Conservation (phyloP, 805 yeast species). For the Ogataea saltuana region DNA sequence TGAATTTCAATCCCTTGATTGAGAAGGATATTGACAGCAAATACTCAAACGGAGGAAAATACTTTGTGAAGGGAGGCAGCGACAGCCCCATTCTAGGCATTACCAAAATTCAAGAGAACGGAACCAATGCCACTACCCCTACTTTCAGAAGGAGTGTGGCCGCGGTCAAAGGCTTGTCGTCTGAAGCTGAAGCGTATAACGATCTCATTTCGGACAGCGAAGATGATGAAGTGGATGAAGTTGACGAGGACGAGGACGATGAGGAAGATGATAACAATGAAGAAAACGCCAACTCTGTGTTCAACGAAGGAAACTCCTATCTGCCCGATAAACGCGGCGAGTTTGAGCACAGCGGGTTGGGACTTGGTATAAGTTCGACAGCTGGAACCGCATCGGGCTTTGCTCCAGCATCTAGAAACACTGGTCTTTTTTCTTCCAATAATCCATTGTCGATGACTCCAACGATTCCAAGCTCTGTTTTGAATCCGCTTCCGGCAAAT, state of each 20-base stretch:
- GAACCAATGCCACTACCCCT: slow-evolving; percentile 24
- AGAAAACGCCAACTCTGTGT: slow-evolving; percentile 8
- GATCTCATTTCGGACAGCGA: slow-evolving; percentile 36
- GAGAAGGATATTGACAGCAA: slow-evolving; percentile 78
- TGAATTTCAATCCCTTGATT: slow-evolving; percentile 78
- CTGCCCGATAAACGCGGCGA: slow-evolving; percentile 14
- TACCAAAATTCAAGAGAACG: slow-evolving; percentile 10
- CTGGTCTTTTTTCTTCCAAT: slow-evolving; percentile 36
- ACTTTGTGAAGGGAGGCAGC: slow-evolving; percentile 49
- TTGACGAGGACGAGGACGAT: slow-evolving; percentile 19
- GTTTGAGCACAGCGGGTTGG: slow-evolving; percentile 35
- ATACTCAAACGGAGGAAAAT: slow-evolving; percentile 88
- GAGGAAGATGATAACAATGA: slow-evolving; percentile 18
- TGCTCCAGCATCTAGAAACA: slow-evolving; percentile 14
- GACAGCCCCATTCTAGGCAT: slow-evolving; percentile 8
- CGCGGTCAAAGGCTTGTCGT: slow-evolving; percentile 10
- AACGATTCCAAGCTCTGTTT: slow-evolving; percentile 35
- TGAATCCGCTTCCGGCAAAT: slow-evolving; percentile 9
- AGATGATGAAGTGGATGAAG: slow-evolving; percentile 21
- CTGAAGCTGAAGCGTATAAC: slow-evolving; percentile 11
- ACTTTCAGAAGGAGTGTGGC: slow-evolving; percentile 23
- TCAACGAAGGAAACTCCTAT: no score
- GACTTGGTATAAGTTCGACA: slow-evolving; percentile 38
- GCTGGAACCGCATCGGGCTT: slow-evolving; percentile 9
- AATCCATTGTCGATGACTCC: slow-evolving; percentile 44